Evolutionary conservation across 208 protist species (phyloP).

Genomic region (Naegleria gruberi): DNA sequence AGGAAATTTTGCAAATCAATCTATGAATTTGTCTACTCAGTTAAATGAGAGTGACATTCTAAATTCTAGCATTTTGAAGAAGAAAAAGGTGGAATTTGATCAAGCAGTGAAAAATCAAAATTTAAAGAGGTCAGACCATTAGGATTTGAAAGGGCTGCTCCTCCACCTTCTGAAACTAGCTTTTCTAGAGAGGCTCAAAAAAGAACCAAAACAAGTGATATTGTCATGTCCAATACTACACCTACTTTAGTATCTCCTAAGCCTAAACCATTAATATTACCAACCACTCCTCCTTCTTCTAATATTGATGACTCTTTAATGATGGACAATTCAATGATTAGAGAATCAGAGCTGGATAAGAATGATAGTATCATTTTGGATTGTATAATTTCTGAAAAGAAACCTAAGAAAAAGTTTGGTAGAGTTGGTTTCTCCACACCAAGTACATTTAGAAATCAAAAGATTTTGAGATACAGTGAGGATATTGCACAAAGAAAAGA

Average conservation of each 20-base stretch:
- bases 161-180: background rate
- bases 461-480: background rate
- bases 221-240: background rate
- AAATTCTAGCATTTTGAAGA: background rate
- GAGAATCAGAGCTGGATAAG: background rate
- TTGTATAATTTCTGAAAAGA: background rate
- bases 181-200: background rate
- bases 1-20: background rate
- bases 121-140: background rate
- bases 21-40: background rate
- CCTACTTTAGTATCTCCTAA: too few relatives aligned
- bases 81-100: background rate
- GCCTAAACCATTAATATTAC: background rate
- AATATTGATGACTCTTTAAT: background rate
- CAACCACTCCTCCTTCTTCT: background rate
- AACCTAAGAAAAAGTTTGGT: background rate
- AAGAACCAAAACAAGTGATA: background rate
- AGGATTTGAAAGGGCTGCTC: background rate
- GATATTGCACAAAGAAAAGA: background rate
- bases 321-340: background rate
- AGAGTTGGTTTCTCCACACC: background rate
- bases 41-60: background rate
- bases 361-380: background rate
- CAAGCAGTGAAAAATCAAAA: background rate
- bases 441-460: background rate